These are phyloP conservation scores for Rosa multiflora DNA, from an alignment of 306 rosid genomes.

Conservation along the genomic window DNA sequence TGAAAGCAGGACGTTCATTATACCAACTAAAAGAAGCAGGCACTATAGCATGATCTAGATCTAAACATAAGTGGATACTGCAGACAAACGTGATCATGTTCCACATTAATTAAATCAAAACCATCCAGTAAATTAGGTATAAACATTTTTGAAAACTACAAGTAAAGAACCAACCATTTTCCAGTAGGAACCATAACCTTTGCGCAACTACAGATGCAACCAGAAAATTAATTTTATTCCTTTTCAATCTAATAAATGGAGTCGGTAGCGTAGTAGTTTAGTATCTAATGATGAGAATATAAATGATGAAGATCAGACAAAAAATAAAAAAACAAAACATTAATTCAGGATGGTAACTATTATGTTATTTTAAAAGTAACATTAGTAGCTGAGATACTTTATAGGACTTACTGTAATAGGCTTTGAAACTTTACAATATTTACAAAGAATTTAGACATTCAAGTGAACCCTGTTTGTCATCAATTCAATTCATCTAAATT, in stretches of 20 bases:
- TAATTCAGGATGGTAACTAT: background rate
- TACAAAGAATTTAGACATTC: background rate
- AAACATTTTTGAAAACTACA: background rate
- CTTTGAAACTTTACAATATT: background rate
- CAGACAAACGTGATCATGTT: background rate
- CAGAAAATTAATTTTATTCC: background rate
- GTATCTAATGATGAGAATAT: background rate
- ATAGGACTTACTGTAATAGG: background rate
- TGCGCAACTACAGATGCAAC: background rate
- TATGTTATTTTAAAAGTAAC: background rate
- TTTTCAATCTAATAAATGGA: background rate
- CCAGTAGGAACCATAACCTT: background rate
- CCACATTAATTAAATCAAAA: background rate
- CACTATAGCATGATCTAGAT: too few species aligned
- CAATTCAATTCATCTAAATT: background rate
- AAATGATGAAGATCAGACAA: background rate
- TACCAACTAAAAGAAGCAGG: background rate
- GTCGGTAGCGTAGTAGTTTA: background rate
- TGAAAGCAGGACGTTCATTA: background rate
- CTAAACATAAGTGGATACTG: background rate
- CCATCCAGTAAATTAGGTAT: background rate
- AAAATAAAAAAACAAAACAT: background rate
- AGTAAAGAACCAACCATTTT: background rate
- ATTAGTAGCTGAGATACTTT: background rate
- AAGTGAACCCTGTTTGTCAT: background rate